These are phyloP conservation scores for Mycogone perniciosa DNA, from an alignment of 2,329 filamentous ascomycete genomes.

Conservation along the genomic window DNA sequence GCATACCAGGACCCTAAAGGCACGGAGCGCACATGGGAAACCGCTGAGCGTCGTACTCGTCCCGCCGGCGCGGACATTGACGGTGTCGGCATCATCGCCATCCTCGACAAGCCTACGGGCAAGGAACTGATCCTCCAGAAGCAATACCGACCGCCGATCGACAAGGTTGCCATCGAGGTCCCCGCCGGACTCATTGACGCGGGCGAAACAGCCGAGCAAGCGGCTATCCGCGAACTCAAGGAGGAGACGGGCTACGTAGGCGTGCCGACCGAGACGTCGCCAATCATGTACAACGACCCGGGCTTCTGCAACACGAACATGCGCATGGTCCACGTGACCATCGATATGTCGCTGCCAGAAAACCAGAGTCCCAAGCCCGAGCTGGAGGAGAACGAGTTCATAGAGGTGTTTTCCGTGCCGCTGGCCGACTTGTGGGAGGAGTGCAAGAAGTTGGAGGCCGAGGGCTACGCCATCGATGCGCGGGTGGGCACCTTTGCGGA, in stretches of 20 bases:
- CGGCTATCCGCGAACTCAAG: conserved; percentile 56
- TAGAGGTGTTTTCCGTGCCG: conserved; percentile 68
- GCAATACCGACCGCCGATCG: conserved; percentile 58
- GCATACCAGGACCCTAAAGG: conserved; percentile 59
- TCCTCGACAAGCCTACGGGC: conserved; percentile 51
- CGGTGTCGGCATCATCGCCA: conserved; percentile 66
- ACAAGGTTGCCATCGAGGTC: conserved; percentile 55
- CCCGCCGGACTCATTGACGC: conserved; percentile 59
- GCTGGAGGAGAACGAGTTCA: conserved; percentile 75
- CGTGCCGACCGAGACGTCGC: conserved; percentile 48
- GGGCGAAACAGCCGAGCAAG: conserved; percentile 54
- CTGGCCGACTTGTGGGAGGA: conserved; percentile 58
- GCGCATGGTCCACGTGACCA: conserved; percentile 63
- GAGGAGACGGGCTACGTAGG: conserved; percentile 64
- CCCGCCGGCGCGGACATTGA: conserved; percentile 58
- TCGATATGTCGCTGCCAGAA: conserved; percentile 62
- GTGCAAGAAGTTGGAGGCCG: conserved; percentile 57
- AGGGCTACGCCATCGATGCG: conserved; percentile 75
- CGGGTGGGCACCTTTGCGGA: conserved; percentile 72
- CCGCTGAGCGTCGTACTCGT: conserved; percentile 63
- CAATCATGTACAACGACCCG: conserved; percentile 61
- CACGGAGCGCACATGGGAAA: conserved; percentile 60
- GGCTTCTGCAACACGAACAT: conserved; percentile 63
- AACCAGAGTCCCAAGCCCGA: conserved; percentile 64
- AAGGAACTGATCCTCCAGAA: conserved; percentile 57